These are phyloP conservation scores for Phytophthora pluvialis DNA, from an alignment of 352 stramenopile species.

Conservation along the genomic window DNA sequence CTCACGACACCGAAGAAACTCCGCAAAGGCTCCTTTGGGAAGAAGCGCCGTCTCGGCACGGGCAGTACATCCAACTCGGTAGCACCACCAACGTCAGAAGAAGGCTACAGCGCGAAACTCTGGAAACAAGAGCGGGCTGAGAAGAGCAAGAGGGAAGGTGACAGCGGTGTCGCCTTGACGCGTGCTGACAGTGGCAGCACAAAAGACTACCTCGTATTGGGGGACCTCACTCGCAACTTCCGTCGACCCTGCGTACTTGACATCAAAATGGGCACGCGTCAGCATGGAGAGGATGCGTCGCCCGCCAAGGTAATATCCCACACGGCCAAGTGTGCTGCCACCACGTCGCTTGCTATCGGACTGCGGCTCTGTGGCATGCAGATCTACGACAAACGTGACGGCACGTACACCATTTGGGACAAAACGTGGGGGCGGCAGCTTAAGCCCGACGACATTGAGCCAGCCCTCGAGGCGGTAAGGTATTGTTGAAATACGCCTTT, in stretches of 20 bases:
- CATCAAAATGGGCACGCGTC: conserved; percentile 84
- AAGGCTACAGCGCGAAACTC: conserved; percentile 66
- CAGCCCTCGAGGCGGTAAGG: conserved; percentile 65
- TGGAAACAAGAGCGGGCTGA: conserved; percentile 59
- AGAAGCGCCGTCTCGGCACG: conserved; percentile 49
- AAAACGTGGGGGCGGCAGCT: conserved; percentile 81
- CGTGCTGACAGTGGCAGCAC: conserved; percentile 14
- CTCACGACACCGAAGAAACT: conserved; percentile 27
- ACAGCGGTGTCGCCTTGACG: conserved; percentile 14
- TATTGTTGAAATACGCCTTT: background rate
- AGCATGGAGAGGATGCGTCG: conserved; percentile 75
- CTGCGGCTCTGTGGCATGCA: conserved; percentile 85
- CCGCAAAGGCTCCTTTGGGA: conserved; percentile 28
- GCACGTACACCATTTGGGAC: conserved; percentile 76
- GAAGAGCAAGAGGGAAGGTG: conserved; percentile 26
- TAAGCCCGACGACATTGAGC: conserved; percentile 56
- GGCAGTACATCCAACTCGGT: conserved; percentile 13
- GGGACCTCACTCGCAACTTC: conserved; percentile 73
- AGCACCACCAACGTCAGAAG: conserved; percentile 18
- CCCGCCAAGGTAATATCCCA: conserved; percentile 75
- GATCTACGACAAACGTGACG: conserved; percentile 66
- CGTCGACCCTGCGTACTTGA: conserved; percentile 73
- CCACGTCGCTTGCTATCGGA: conserved; percentile 70
- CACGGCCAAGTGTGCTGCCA: conserved; percentile 75
- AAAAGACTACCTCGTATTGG: conserved; percentile 73